Evolutionary conservation across 345 rosid species (phyloP).

Genomic region (Acer negundo): DNA sequence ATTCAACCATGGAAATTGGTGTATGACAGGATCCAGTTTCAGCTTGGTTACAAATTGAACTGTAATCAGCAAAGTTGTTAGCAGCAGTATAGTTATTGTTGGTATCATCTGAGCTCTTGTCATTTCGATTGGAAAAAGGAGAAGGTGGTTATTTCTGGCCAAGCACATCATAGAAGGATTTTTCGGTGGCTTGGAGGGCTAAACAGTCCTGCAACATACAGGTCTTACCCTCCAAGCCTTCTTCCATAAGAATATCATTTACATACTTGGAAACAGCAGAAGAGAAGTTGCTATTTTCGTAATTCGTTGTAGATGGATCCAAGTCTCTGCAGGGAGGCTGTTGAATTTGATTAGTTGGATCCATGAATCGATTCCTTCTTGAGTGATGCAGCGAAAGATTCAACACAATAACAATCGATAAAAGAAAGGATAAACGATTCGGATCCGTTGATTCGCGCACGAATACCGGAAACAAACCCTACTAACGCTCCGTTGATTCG

Average conservation of each 20-base stretch:
- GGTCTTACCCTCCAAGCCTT: conserved; percentile 44
- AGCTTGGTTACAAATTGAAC: no score
- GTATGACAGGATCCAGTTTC: background rate
- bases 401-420: no score
- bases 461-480: no score
- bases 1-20: no score
- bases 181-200: conserved; percentile 61
- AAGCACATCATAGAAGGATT: conserved; percentile 51
- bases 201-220: conserved; percentile 54
- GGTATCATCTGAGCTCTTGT: no score
- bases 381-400: no score
- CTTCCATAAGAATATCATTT: conserved; percentile 56
- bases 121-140: conserved; percentile 13
- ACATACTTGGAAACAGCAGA: conserved; percentile 42
- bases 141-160: conserved; percentile 40
- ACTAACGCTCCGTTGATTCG: no score
- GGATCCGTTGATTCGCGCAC: no score
- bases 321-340: conserved; percentile 4
- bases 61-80: conserved; percentile 24
- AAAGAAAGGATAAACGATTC: no score
- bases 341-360: background rate
- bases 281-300: conserved; percentile 21
- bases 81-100: conserved; percentile 15
- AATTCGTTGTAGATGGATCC: background rate
- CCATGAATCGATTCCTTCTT: background rate